phyloP scores from a whole-genome alignment of 2,329 filamentous ascomycete genomes.

The Trichothecium sympodiale region DNA sequence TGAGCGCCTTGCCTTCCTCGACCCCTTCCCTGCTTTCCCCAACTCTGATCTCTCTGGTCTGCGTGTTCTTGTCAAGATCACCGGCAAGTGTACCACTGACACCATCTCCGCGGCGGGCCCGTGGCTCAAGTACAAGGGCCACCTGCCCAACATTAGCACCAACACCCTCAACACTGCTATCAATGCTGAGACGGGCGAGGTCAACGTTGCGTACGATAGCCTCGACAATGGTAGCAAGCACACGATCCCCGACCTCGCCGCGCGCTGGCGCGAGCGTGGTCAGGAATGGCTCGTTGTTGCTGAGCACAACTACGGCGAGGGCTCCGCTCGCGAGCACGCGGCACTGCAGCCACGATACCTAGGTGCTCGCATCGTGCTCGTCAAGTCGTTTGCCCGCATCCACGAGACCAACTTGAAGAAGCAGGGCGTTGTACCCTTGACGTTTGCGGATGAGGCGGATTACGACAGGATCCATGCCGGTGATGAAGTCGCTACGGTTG shows the following conservation, averaged over 20 bases:
- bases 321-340: constrained; percentile 79
- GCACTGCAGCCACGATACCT: constrained; percentile 86
- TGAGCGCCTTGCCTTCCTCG: constrained; percentile 77
- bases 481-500: constrained; percentile 73
- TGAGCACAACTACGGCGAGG: constrained; percentile 95
- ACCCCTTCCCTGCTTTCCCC: constrained; percentile 83
- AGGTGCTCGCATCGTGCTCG: constrained; percentile 70
- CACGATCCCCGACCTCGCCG: constrained; percentile 80
- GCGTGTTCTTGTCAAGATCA: constrained; percentile 87
- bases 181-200: constrained; percentile 85
- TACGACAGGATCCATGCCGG: constrained; percentile 77
- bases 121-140: constrained; percentile 99
- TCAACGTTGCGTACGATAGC: constrained; percentile 78
- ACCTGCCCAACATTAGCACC: constrained; percentile 92
- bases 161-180: constrained; percentile 95
- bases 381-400: constrained; percentile 83
- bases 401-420: constrained; percentile 97
- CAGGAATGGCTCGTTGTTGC: constrained; percentile 88
- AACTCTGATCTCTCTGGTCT: constrained; percentile 61
- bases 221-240: constrained; percentile 54
- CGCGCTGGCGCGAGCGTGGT: constrained; percentile 65
- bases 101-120: constrained; percentile 95
- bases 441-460: constrained; percentile 78
- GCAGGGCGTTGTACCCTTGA: constrained; percentile 91
- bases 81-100: constrained; percentile 97